Base-by-base conservation (phyloP, 352 stramenopile species). In the Pseudoperonospora humuli region DNA sequence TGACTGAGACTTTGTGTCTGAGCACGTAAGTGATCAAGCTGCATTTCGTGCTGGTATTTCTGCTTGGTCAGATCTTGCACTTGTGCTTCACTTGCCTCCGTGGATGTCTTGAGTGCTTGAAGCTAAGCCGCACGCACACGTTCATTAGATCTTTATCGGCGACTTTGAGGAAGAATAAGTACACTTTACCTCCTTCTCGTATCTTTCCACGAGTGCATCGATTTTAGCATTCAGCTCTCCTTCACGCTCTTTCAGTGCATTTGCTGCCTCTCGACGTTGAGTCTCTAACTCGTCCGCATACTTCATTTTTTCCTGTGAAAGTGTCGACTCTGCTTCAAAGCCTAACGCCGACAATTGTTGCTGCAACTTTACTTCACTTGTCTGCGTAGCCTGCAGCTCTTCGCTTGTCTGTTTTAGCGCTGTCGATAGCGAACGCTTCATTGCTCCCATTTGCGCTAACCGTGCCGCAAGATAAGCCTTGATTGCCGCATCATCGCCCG, bases 401-500 rank as follows among this genome's bases (percentile, higher is more conserved):
- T 53, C 61, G 13, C 45, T 64, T 19, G 73, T 81, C 23, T 71
- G 50, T 17, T 63, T 70, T 6, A 90, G 52, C 3, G 67, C 61
- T 0, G 47, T 55, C 2, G 57, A 57, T 11, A 86, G 33, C 7
- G 39, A 38, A 4, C 58, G 57, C 47, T 70, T 77, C 49, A 80
- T 76, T 10, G 52, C 45, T 29, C 68, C 85, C 8, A 84, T 69
- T 47, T 97, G 86, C n/a, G 73, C 69, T 24, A 97, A 69, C 1
- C 92, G 58, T 13, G 81, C 71, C 3, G 91, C 89, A 13, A 97
- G 58, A 54, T 97, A 97, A 25, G 75, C 53, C 51, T 97, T 97
- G 52, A 97, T 86, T 3, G 71, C 64, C 1, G 67, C 64, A 54
- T 97, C 91, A 40, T 96, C 77, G 18, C 86, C 87, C 3, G 82